These are phyloP conservation scores for Apiospora pterosperma DNA, from an alignment of 2,329 filamentous ascomycete genomes.

Conservation along the genomic window DNA sequence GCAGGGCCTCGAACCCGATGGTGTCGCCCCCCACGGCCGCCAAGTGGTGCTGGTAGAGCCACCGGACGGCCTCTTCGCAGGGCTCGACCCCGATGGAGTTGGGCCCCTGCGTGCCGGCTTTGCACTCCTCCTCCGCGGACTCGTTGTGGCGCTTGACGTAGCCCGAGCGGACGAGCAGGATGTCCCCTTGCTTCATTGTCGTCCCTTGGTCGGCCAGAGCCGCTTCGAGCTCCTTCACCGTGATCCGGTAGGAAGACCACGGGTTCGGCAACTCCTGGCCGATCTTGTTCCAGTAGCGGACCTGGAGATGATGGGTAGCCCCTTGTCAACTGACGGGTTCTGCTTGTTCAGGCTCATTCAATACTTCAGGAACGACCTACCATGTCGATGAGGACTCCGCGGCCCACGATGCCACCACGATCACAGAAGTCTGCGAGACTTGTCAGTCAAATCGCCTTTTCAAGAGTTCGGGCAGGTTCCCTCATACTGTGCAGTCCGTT, in stretches of 20 bases:
- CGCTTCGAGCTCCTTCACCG: neutral
- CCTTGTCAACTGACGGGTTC: neutral
- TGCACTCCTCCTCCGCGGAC: conserved; percentile 12
- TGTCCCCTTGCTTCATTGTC: neutral
- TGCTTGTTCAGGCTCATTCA: neutral
- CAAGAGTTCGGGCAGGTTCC: neutral
- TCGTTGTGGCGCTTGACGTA: conserved; percentile 14
- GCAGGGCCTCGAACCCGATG: conserved; percentile 26
- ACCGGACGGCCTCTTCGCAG: conserved; percentile 27
- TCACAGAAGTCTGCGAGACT: neutral
- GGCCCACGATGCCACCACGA: conserved; percentile 2
- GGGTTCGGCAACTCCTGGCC: neutral
- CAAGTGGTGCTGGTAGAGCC: conserved; percentile 39
- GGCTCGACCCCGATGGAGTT: neutral
- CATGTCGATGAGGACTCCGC: conserved; percentile 2
- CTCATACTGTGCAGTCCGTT: conserved; percentile 16
- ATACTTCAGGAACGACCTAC: neutral
- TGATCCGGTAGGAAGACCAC: neutral
- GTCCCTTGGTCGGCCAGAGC: neutral
- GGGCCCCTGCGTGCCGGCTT: conserved; percentile 32
- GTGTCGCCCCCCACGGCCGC: conserved; percentile 38
- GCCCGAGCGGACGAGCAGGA: conserved; percentile 8
- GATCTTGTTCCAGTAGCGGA: neutral
- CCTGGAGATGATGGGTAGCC: neutral
- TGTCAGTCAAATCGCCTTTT: neutral